Percentiles rank a stretch among this genome's conserved stretches.
Conservation (phyloP, 208 protist genomes). For the Baffinella frigidus region DNA sequence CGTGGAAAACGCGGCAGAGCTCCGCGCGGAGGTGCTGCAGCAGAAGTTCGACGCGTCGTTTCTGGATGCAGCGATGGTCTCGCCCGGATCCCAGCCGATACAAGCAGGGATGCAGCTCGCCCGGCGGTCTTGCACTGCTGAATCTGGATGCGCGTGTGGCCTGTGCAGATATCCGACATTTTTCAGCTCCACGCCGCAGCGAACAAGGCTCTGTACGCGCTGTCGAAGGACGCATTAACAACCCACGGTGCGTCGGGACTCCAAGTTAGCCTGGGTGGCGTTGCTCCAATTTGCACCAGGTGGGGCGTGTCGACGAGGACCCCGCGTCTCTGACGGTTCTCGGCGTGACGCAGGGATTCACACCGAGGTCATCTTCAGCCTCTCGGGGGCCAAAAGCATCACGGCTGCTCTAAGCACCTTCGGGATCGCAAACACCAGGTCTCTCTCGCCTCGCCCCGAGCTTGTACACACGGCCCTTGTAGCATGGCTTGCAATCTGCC, state of each 20-base stretch:
- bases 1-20: background rate
- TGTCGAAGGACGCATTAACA: background rate
- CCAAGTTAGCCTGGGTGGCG: no score
- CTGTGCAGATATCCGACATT: background rate
- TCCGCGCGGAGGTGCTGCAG: background rate
- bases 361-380: constrained; percentile 30
- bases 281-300: background rate
- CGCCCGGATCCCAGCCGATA: no score
- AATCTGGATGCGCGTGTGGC: background rate
- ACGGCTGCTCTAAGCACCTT: constrained; percentile 25
- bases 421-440: background rate
- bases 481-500: background rate
- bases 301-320: background rate
- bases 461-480: background rate
- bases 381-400: constrained; percentile 3
- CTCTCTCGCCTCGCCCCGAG: background rate
- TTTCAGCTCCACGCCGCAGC: constrained; percentile 17
- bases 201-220: constrained; percentile 32
- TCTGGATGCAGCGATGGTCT: constrained; percentile 13
- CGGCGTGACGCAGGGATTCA: background rate
- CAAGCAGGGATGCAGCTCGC: background rate
- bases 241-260: background rate
- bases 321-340: background rate
- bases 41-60: constrained; percentile 25
- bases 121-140: background rate